Evolutionary conservation across 2,329 filamentous ascomycete genomes (phyloP).

Genomic region (Cladorrhinum sp.): DNA sequence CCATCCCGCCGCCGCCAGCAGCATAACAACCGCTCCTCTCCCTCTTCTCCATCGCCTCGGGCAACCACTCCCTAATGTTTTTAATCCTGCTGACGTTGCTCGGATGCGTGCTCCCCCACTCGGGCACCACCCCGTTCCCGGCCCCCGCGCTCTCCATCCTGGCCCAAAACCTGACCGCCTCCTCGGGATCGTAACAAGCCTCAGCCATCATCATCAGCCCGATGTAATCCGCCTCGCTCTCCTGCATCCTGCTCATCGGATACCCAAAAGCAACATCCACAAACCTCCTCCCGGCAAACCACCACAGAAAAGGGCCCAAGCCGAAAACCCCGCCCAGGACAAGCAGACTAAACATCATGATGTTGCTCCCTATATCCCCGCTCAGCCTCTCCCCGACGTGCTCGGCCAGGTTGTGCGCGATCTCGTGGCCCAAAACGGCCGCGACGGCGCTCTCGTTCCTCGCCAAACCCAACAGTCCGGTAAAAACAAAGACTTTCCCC

Average conservation of each 20-base stretch:
- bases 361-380: slow-evolving; percentile 48
- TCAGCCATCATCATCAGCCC: slow-evolving; percentile 80
- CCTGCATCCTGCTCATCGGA: slow-evolving; percentile 69
- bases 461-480: slow-evolving; percentile 67
- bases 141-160: slow-evolving; percentile 55
- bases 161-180: slow-evolving; percentile 64
- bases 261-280: slow-evolving; percentile 62
- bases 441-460: slow-evolving; percentile 66
- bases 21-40: slow-evolving; percentile 52
- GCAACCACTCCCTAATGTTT: slow-evolving; percentile 63
- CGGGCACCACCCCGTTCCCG: slow-evolving; percentile 53
- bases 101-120: slow-evolving; percentile 75
- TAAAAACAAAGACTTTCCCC: slow-evolving; percentile 77
- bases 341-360: slow-evolving; percentile 49
- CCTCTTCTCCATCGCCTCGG: slow-evolving; percentile 53
- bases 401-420: slow-evolving; percentile 70
- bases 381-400: slow-evolving; percentile 65
- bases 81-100: slow-evolving; percentile 63
- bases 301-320: slow-evolving; percentile 41
- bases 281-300: slow-evolving; percentile 45
- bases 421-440: slow-evolving; percentile 75
- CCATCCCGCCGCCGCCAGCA: slow-evolving; percentile 35
- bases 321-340: slow-evolving; percentile 45
- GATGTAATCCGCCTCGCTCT: slow-evolving; percentile 76
- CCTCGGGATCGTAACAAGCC: slow-evolving; percentile 69